Base-by-base conservation (phyloP, 225 moss, liverwort and hornwort genomes). In the Sphagnum tenellum region DNA sequence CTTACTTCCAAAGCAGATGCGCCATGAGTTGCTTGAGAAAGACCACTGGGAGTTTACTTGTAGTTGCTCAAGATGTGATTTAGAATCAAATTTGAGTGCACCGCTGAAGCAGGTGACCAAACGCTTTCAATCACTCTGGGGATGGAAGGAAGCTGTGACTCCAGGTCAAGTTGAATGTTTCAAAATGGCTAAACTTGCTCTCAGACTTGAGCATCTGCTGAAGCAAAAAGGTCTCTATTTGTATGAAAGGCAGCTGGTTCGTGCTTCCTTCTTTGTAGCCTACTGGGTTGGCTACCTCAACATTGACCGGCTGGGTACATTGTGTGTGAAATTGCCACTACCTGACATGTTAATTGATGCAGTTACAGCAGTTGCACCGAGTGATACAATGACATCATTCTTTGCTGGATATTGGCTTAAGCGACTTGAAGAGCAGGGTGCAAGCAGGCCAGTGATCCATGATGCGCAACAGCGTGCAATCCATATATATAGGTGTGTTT, bases 21-120 rank as follows among this genome's bases (percentile, higher is more conserved):
- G 89, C 5, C 77, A 79, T 9, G 82, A 83, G 14, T 72, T 81
- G 4, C 78, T 89, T 7, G 76, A 79, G 44, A 75, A 75, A 55
- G 68, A 84, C 48, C 74, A 73, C 67, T 92, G 92, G 92, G 79
- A 85, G 60, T 92, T 92, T 50, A 81, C 84, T 64, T 92, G 92
- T 69, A 77, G 49, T 51, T 92, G 92, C 63, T 71, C 79, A 57
- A 73, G 89, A 47, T 92, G 92, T 74, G 78, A 65, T 67, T 58
- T 84, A 66, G 83, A 84, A 75, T 63, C 68, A 61, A 75, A 51
- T 44, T 66, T 72, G 66, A 70, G 72, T 50, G 67, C 70, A 10
- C 75, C 77, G 5, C 49, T 84, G 75, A 84, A 84, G 70, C 80
- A 80, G 75, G 77, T 80, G 12, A 80, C 74, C 53, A 66, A 72